These are phyloP conservation scores for Talaromyces sp. DNA, from an alignment of 2,329 filamentous ascomycete species.

Conservation along the genomic window DNA sequence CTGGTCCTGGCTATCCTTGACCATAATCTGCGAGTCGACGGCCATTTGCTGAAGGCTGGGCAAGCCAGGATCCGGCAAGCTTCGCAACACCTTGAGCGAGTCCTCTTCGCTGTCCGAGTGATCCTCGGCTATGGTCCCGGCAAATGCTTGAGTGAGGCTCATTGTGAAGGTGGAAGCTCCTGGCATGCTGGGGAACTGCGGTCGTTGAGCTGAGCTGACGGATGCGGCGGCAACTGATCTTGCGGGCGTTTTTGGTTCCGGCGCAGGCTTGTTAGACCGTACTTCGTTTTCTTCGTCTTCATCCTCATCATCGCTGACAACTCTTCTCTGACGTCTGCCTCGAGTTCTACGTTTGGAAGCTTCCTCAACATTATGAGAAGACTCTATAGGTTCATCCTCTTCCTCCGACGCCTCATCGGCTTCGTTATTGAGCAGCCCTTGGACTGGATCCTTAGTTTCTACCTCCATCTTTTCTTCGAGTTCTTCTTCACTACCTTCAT, in stretches of 20 bases:
- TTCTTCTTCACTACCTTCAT: constrained; percentile 21
- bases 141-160: constrained; percentile 85
- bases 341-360: constrained; percentile 43
- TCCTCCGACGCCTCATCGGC: constrained; percentile 42
- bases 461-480: constrained; percentile 20
- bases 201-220: constrained; percentile 39
- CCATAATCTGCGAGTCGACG: constrained; percentile 57
- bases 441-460: constrained; percentile 30
- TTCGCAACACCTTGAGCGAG: constrained; percentile 50
- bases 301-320: constrained; percentile 66
- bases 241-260: constrained; percentile 31
- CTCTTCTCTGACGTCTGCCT: constrained; percentile 50
- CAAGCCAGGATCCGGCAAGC: constrained; percentile 52
- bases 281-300: constrained; percentile 42
- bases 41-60: constrained; percentile 54
- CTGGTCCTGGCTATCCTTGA: constrained; percentile 55
- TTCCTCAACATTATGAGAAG: constrained; percentile 40
- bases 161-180: constrained; percentile 48
- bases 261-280: constrained; percentile 15
- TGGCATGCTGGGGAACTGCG: constrained; percentile 65
- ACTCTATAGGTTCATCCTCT: constrained; percentile 25
- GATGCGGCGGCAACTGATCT: constrained; percentile 29
- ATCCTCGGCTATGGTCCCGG: constrained; percentile 74
- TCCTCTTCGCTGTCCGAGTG: constrained; percentile 46
- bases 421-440: constrained; percentile 25